Base-by-base conservation (phyloP, 108 stramenopile genomes). In the Seminavis robusta region DNA sequence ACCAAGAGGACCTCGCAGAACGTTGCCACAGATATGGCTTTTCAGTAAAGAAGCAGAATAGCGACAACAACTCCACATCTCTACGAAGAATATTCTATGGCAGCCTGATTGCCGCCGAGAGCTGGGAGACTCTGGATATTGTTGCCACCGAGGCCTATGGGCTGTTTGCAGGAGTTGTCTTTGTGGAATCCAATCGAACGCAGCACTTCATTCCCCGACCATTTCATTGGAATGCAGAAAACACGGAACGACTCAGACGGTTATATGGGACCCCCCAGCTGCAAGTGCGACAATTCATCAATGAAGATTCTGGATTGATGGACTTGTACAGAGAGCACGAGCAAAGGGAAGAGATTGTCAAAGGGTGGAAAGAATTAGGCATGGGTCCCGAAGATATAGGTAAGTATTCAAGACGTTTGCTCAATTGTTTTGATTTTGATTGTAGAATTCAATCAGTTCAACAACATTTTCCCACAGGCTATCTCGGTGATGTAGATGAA, bases 181-280 rank as follows among this genome's bases (percentile, higher is more conserved):
- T 84, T 20, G 60, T 84, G 1, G 83, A 84, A 47, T 55, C 61
- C 61, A 80, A 84, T 63, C 56, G 48, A 8, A 80, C 79, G 1
- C 77, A 78, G 21, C 72, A 45, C 17, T 45, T 45, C 17, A 16
- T 16, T 9, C 44, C 44, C 17, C 44, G 44, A n/a, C n/a, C n/a
- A n/a, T n/a, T n/a, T n/a, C n/a, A n/a, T n/a, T n/a, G n/a, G n/a
- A n/a, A n/a, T n/a, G n/a, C n/a, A n/a, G n/a, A n/a, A n/a, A n/a
- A n/a, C n/a, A n/a, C n/a, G n/a, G 24, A 16, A 30, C 9, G 8
- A 13, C 10, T 31, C 29, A 8, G 29, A 31, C 9, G 10, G 7
- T n/a, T 40, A 15, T 58, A 47, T 47, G 56, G 56, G 6, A 26
- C 26, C 13, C 13, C 19, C 15, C 19, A 58, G 8, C 13, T 45